A percentile compares a stretch with the other conserved stretches of the same genome.
phyloP scores from a whole-genome alignment of 306 rosid species.

The Rosa rugosa region DNA sequence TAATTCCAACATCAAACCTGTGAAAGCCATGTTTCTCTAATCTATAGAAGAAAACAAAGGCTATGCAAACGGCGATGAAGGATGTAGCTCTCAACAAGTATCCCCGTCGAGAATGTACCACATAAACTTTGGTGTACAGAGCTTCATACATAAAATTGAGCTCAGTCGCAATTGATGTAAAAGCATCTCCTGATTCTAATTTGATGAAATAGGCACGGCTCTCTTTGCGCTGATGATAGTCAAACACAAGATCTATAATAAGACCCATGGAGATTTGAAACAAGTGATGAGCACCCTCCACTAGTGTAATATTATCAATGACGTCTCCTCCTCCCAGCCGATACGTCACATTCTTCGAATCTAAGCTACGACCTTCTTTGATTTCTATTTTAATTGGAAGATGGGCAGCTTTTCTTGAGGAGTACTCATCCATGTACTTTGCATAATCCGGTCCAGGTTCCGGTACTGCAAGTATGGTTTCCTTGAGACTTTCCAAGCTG shows the following conservation, averaged over 20 bases:
- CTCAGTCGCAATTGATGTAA: conserved; percentile 33
- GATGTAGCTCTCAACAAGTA: conserved; percentile 19
- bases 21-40: conserved; percentile 15
- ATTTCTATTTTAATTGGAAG: conserved; percentile 24
- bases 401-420: conserved; percentile 14
- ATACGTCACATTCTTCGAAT: background rate
- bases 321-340: accelerated
- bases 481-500: conserved; percentile 24
- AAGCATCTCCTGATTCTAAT: background rate
- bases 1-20: conserved; percentile 28
- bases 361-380: conserved; percentile 15
- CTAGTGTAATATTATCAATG: conserved; percentile 6
- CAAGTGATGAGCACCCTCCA: conserved; percentile 27
- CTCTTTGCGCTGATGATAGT: conserved; percentile 20
- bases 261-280: conserved; percentile 36
- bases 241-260: conserved; percentile 42
- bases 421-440: conserved; percentile 36
- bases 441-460: conserved; percentile 45
- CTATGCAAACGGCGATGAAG: conserved; percentile 1
- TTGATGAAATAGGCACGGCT: conserved; percentile 25
- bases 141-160: conserved; percentile 48
- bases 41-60: conserved; percentile 21
- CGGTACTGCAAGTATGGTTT: conserved; percentile 21
- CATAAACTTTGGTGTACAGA: conserved; percentile 41
- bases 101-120: background rate